A percentile compares a stretch with the other conserved stretches of the same genome.
Evolutionary conservation across 768 basidiomycete genomes (phyloP).

Genomic region (Leccinellum rugosiceps): DNA sequence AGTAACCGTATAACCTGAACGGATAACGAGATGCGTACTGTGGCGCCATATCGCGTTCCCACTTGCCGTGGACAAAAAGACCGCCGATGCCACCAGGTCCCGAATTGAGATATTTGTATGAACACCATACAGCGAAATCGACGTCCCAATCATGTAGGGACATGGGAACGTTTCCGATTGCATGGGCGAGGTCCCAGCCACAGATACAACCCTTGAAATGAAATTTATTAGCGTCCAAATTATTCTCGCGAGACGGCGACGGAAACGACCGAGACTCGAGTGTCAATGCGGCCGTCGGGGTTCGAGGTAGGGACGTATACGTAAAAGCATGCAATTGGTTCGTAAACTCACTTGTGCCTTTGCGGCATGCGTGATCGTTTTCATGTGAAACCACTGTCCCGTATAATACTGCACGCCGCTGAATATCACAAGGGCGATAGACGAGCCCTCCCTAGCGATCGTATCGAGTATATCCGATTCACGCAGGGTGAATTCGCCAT

Average conservation of each 20-base stretch:
- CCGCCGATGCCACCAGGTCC: constrained; percentile 98
- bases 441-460: constrained; percentile 68
- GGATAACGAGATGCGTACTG: constrained; percentile 45
- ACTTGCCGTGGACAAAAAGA: constrained; percentile 82
- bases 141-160: constrained; percentile 89
- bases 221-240: constrained; percentile 13
- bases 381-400: constrained; percentile 91
- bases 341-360: constrained; percentile 65
- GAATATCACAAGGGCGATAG: constrained; percentile 89
- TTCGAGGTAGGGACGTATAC: constrained; percentile 14
- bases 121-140: constrained; percentile 99
- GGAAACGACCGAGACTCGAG: constrained; percentile 7
- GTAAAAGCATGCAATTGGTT: constrained; percentile 23
- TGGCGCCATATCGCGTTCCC: constrained; percentile 60
- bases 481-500: constrained; percentile 81
- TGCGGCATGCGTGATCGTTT: constrained; percentile 77
- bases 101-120: constrained; percentile 97
- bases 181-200: constrained; percentile 97
- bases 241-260: constrained; percentile 6
- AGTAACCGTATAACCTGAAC: constrained; percentile 4
- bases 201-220: constrained; percentile 79
- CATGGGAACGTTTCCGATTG: constrained; percentile 88
- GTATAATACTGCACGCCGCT: constrained; percentile 97
- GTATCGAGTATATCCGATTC: constrained; percentile 82
- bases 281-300: constrained; percentile 1